A percentile compares a stretch with the other conserved stretches of the same genome.
Evolutionary conservation across 768 basidiomycete genomes (phyloP).

Genomic region (Kwoniella sp.): DNA sequence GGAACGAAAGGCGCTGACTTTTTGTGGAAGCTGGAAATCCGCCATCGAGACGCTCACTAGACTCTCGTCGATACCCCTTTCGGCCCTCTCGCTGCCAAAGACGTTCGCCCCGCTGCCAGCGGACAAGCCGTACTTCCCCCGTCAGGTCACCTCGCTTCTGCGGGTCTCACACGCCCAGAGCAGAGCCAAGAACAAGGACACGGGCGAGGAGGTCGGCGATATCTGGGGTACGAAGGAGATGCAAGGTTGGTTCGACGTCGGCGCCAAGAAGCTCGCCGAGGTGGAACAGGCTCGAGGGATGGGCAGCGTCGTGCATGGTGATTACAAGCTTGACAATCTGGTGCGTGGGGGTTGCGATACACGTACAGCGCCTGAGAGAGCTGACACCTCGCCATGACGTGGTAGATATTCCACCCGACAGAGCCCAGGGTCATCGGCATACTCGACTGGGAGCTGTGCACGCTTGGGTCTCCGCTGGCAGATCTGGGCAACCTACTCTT

Average conservation of each 20-base stretch:
- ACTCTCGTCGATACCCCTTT: constrained; percentile 57
- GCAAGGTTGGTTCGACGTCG: constrained; percentile 65
- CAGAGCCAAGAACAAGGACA: constrained; percentile 62
- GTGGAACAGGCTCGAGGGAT: constrained; percentile 69
- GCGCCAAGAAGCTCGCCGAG: constrained; percentile 58
- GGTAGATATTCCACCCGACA: constrained; percentile 70
- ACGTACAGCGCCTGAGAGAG: background rate
- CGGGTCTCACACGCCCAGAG: constrained; percentile 78
- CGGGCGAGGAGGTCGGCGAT: constrained; percentile 56
- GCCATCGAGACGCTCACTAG: constrained; percentile 40
- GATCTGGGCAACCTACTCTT: constrained; percentile 87
- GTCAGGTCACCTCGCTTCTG: constrained; percentile 85
- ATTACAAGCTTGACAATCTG: constrained; percentile 97
- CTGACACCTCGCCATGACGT: background rate
- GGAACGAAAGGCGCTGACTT: background rate
- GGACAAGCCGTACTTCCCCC: constrained; percentile 70
- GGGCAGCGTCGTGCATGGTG: constrained; percentile 80
- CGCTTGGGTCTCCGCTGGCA: constrained; percentile 85
- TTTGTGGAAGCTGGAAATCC: constrained; percentile 38
- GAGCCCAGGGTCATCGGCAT: constrained; percentile 91
- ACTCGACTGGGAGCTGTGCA: constrained; percentile 95
- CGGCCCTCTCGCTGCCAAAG: constrained; percentile 59
- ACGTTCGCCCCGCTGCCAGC: constrained; percentile 41
- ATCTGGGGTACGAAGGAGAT: constrained; percentile 73
- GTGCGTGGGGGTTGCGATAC: constrained; percentile 51